Percentiles rank a stretch among this genome's conserved stretches.
phyloP scores from a whole-genome alignment of 2,329 filamentous ascomycete species.

The Fusarium sp. region DNA sequence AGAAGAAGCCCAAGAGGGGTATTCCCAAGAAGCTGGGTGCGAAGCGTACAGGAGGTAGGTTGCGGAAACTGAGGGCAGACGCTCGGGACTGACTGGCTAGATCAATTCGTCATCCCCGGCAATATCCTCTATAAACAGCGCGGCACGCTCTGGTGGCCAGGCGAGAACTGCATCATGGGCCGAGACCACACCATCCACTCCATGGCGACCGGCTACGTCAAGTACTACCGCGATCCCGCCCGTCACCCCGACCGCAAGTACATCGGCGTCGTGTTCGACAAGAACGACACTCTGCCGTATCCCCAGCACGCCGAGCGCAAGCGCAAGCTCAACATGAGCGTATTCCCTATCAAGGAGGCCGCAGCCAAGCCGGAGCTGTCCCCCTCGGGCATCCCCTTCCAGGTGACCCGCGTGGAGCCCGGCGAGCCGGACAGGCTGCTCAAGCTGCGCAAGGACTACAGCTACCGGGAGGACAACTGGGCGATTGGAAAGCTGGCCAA shows the following conservation, averaged over 20 bases:
- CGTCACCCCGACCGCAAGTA: conserved; percentile 89
- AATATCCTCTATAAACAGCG: conserved; percentile 99
- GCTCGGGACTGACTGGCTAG: conserved; percentile 55
- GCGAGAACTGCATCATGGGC: conserved; percentile 94
- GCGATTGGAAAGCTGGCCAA: conserved; percentile 65
- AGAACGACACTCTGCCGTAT: conserved; percentile 81
- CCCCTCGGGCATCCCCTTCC: conserved; percentile 62
- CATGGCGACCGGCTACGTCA: conserved; percentile 86
- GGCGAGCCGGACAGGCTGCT: conserved; percentile 61
- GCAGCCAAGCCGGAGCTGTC: conserved; percentile 55
- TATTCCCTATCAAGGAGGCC: conserved; percentile 57
- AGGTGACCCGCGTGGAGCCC: conserved; percentile 56
- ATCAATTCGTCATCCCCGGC: conserved; percentile 92
- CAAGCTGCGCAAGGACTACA: conserved; percentile 64
- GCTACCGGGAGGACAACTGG: conserved; percentile 70
- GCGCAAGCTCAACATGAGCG: conserved; percentile 79
- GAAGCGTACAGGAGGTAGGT: conserved; percentile 87
- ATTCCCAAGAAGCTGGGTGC: conserved; percentile 88
- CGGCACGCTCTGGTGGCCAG: conserved; percentile 92
- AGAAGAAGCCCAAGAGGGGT: conserved; percentile 68
- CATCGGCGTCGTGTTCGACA: conserved; percentile 92
- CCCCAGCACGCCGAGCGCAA: conserved; percentile 77
- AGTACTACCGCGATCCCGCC: conserved; percentile 91
- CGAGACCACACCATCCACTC: conserved; percentile 97
- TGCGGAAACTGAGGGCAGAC: background rate